These are phyloP conservation scores for Barbarea vulgaris DNA, from an alignment of 345 rosid species.

Conservation along the genomic window DNA sequence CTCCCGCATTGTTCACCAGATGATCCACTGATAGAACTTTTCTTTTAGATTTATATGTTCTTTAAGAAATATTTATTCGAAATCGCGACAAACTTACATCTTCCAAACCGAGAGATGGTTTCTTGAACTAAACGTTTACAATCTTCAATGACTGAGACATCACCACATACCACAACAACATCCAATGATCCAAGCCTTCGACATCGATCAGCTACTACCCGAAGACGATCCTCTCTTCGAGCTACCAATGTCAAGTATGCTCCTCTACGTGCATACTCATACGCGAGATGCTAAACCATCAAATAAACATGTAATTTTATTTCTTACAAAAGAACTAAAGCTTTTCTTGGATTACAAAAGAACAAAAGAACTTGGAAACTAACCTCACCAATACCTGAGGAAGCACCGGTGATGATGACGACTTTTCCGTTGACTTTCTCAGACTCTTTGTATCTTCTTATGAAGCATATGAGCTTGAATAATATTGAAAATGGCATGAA, in stretches of 20 bases:
- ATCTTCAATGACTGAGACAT: slow-evolving; percentile 42
- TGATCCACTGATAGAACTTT: slow-evolving; percentile 47
- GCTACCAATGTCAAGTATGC: slow-evolving; percentile 42
- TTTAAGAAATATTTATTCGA: not conserved
- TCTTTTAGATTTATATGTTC: not conserved
- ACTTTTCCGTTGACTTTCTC: slow-evolving; percentile 55
- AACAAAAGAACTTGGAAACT: slow-evolving; percentile 1
- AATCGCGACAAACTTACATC: slow-evolving; percentile 20
- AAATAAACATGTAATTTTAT: not conserved
- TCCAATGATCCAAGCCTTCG: slow-evolving; percentile 42
- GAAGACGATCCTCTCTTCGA: slow-evolving; percentile 41
- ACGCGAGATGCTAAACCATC: slow-evolving; percentile 26
- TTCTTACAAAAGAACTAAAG: not conserved
- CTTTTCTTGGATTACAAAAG: not conserved
- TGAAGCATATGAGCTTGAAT: slow-evolving; percentile 37
- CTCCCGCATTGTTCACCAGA: slow-evolving; percentile 54
- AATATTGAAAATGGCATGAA: slow-evolving; percentile 45
- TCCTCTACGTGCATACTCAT: slow-evolving; percentile 37
- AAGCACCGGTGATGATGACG: slow-evolving; percentile 56
- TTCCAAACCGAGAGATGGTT: slow-evolving; percentile 33
- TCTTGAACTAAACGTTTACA: slow-evolving; percentile 41
- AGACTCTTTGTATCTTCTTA: slow-evolving; percentile 25
- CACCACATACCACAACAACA: slow-evolving; percentile 27
- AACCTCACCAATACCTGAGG: slow-evolving; percentile 72
- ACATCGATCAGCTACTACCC: slow-evolving; percentile 31